Evolutionary conservation across 2,329 filamentous ascomycete genomes (phyloP).

Genomic region (Didymellaceae sp.): DNA sequence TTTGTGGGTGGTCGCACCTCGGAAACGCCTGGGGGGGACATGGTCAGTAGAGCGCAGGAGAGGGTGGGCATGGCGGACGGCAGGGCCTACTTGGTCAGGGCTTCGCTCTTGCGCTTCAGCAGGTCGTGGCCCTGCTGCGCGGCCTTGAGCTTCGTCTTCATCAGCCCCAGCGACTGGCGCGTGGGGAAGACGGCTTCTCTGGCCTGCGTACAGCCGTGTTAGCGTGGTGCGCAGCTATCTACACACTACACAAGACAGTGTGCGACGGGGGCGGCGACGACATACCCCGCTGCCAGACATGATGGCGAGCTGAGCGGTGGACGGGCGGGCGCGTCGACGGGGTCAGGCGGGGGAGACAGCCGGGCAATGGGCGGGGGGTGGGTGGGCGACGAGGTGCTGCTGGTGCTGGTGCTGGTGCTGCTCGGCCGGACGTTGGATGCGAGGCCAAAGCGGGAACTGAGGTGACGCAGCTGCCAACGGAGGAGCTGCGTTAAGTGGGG

Average conservation of each 20-base stretch:
- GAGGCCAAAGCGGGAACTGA: too few species aligned
- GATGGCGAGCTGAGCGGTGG: slow-evolving; percentile 31
- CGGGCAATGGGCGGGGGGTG: slow-evolving; percentile 4
- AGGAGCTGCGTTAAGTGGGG: not conserved
- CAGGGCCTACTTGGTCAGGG: slow-evolving; percentile 82
- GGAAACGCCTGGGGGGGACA: slow-evolving; percentile 77
- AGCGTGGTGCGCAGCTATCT: slow-evolving; percentile 19
- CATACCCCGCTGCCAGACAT: slow-evolving; percentile 64
- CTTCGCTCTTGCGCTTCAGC: slow-evolving; percentile 97
- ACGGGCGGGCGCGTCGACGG: not conserved
- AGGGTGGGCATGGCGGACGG: not conserved
- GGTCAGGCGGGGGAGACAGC: not conserved
- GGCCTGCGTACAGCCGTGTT: slow-evolving; percentile 66
- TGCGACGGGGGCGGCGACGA: slow-evolving; percentile 8
- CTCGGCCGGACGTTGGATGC: not conserved
- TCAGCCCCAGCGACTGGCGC: slow-evolving; percentile 92
- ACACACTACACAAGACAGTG: too few species aligned
- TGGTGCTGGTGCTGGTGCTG: not conserved
- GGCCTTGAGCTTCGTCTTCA: slow-evolving; percentile 97
- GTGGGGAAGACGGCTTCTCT: slow-evolving; percentile 97
- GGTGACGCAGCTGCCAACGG: slow-evolving; percentile 28
- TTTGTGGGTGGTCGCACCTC: slow-evolving; percentile 65
- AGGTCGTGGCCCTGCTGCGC: slow-evolving; percentile 81
- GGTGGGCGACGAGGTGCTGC: not conserved
- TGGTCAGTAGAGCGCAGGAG: slow-evolving; percentile 4